Percentiles rank a stretch among this genome's conserved stretches.
These are phyloP conservation scores for Talaromyces amestolkiae DNA, from an alignment of 2,329 filamentous ascomycete genomes.

Conservation along the genomic window DNA sequence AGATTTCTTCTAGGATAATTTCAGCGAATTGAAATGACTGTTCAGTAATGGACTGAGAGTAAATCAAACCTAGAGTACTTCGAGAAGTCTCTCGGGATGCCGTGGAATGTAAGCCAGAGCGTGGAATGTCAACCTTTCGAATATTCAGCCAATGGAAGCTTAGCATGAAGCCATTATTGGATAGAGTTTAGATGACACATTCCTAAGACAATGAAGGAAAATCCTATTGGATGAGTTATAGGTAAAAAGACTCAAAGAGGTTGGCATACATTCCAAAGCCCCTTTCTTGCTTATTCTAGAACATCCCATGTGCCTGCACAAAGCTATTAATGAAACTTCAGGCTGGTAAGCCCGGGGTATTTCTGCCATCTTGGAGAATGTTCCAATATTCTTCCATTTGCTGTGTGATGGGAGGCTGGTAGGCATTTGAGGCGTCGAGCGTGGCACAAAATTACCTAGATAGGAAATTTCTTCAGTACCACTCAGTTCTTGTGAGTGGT, in stretches of 20 bases:
- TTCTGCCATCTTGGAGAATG: slow-evolving; percentile 9
- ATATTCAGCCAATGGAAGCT: neutral
- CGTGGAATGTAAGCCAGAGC: slow-evolving; percentile 8
- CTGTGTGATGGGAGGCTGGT: neutral
- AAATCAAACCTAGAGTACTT: neutral
- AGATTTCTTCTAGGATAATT: neutral
- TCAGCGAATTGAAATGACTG: neutral
- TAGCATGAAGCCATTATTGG: neutral
- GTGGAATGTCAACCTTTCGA: slow-evolving; percentile 16
- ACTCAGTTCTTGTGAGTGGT: neutral
- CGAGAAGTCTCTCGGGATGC: neutral
- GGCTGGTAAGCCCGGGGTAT: neutral
- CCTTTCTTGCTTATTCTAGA: neutral
- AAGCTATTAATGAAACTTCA: neutral
- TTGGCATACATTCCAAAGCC: neutral
- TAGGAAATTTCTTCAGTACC: slow-evolving; percentile 4
- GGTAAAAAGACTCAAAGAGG: neutral
- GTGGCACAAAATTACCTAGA: slow-evolving; percentile 10
- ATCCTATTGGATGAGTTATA: neutral
- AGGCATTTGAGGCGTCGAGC: neutral
- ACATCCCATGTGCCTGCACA: neutral
- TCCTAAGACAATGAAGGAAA: neutral
- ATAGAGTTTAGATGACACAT: neutral
- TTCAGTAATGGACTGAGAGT: neutral
- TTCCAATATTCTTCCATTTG: neutral